Evolutionary conservation across 345 rosid species (phyloP).

Genomic region (Nasturtium officinale): DNA sequence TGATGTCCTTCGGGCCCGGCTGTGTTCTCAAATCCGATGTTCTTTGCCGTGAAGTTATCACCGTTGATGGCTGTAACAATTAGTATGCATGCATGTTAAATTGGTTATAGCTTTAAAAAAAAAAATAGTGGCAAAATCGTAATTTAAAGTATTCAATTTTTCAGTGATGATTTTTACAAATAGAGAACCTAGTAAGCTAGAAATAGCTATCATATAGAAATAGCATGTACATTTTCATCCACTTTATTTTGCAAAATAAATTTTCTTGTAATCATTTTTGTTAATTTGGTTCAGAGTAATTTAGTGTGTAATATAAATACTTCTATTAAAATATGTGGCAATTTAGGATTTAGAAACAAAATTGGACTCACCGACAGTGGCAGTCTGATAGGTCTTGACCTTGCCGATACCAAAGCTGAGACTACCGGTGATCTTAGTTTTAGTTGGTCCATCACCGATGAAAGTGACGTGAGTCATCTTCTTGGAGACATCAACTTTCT

Average conservation of each 20-base stretch:
- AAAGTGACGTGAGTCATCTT: conserved; percentile 52
- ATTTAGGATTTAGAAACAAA: neutral
- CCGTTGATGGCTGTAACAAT: conserved; percentile 26
- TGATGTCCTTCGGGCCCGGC: conserved; percentile 37
- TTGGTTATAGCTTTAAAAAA: neutral
- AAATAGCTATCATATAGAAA: neutral
- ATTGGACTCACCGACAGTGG: conserved; percentile 60
- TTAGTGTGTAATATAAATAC: neutral
- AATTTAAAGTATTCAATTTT: neutral
- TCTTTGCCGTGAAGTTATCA: conserved; percentile 45
- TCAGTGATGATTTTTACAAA: neutral
- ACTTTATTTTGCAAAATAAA: neutral
- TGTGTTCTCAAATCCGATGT: conserved; percentile 38
- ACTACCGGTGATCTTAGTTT: conserved; percentile 62
- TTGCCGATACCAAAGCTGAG: conserved; percentile 49
- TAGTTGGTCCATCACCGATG: conserved; percentile 73
- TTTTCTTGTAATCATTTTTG: neutral
- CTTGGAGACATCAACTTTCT: conserved; percentile 48
- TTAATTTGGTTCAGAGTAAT: neutral
- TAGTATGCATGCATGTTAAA: neutral
- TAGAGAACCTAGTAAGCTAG: neutral
- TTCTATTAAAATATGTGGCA: neutral
- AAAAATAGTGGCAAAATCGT: neutral
- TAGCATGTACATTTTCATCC: neutral
- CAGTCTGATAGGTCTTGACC: conserved; percentile 50